These are phyloP conservation scores for Colletotrichum ledebouriae DNA, from an alignment of 2,329 filamentous ascomycete species.

Conservation along the genomic window DNA sequence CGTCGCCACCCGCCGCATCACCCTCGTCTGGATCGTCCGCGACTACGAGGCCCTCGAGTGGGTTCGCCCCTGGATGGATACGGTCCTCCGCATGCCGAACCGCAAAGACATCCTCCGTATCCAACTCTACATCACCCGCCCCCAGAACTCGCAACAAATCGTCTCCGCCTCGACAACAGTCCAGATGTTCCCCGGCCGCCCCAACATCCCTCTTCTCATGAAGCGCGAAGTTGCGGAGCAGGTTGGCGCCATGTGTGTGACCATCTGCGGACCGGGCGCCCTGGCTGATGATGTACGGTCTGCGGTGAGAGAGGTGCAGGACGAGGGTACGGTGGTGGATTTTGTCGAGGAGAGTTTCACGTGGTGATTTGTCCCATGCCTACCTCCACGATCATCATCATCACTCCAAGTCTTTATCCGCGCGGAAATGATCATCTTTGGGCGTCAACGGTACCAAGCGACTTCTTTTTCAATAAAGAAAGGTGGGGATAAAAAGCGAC, in stretches of 20 bases:
- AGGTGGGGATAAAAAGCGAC: slow-evolving; percentile 28
- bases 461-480: slow-evolving; percentile 17
- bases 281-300: slow-evolving; percentile 81
- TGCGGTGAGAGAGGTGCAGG: slow-evolving; percentile 74
- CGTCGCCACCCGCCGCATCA: slow-evolving; percentile 84
- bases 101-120: slow-evolving; percentile 87
- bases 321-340: slow-evolving; percentile 73
- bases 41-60: slow-evolving; percentile 91
- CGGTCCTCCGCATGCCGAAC: slow-evolving; percentile 81
- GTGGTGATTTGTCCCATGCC: slow-evolving; percentile 57
- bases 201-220: slow-evolving; percentile 84
- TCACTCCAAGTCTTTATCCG: slow-evolving; percentile 1
- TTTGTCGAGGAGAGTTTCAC: slow-evolving; percentile 85
- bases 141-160: slow-evolving; percentile 86
- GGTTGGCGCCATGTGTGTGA: slow-evolving; percentile 89
- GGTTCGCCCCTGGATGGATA: slow-evolving; percentile 88
- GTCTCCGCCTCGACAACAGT: slow-evolving; percentile 82
- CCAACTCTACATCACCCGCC: slow-evolving; percentile 90
- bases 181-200: slow-evolving; percentile 91
- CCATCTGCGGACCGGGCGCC: slow-evolving; percentile 81
- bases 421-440: slow-evolving; percentile 30
- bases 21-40: slow-evolving; percentile 93
- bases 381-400: background rate
- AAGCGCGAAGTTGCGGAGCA: slow-evolving; percentile 85
- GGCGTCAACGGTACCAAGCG: slow-evolving; percentile 41